Evolutionary conservation across 495 filamentous ascomycete genomes (phyloP).

Genomic region (Xylaria longipes): DNA sequence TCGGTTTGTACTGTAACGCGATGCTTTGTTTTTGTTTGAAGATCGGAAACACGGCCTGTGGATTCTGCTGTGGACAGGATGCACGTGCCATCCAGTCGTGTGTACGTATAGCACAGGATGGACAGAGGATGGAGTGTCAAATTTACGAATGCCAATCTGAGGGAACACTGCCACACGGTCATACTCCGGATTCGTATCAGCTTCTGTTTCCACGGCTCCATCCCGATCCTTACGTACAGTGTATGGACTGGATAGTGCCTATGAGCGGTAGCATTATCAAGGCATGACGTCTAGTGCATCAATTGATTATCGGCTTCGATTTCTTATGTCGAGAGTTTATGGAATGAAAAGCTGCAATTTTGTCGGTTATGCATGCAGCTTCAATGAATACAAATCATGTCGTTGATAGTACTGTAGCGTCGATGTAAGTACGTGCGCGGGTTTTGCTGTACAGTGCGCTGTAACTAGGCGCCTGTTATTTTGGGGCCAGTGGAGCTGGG

Average conservation of each 20-base stretch:
- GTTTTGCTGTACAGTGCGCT: neutral
- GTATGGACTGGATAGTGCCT: neutral
- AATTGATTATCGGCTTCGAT: neutral
- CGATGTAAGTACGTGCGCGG: neutral
- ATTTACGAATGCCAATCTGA: slow-evolving; percentile 7
- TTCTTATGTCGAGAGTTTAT: neutral
- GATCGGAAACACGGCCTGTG: slow-evolving; percentile 4
- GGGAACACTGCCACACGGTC: slow-evolving; percentile 21
- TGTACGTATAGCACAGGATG: neutral
- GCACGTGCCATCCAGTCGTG: neutral
- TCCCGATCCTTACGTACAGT: slow-evolving; percentile 8
- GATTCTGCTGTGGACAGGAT: no score
- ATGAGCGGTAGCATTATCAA: neutral
- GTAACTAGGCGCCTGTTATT: neutral
- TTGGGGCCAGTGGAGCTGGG: neutral
- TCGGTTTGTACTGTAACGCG: neutral
- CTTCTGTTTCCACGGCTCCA: slow-evolving; percentile 8
- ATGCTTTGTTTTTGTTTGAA: slow-evolving; percentile 5
- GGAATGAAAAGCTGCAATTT: neutral
- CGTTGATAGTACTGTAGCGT: neutral
- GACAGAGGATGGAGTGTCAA: neutral
- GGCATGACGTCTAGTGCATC: neutral
- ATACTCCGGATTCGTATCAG: slow-evolving; percentile 20
- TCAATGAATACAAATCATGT: neutral
- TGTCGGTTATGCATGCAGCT: no score